These are phyloP conservation scores for Penicillium daleae DNA, from an alignment of 495 filamentous ascomycete genomes.

Conservation along the genomic window DNA sequence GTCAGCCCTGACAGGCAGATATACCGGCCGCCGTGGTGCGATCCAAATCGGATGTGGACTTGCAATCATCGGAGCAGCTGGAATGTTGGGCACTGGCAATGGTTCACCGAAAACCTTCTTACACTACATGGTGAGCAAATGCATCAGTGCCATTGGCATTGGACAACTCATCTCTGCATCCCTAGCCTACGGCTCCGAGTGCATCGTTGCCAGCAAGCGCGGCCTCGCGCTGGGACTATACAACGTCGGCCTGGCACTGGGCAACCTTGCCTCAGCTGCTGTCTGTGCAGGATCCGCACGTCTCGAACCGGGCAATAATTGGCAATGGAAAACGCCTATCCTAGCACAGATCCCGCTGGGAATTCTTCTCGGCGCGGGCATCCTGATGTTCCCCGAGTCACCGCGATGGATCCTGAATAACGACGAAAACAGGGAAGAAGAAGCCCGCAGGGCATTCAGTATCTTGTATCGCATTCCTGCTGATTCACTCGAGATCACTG, in stretches of 20 bases:
- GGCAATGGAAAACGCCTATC: conserved; percentile 40
- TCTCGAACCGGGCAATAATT: conserved; percentile 27
- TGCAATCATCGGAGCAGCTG: conserved; percentile 29
- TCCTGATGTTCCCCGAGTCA: conserved; percentile 38
- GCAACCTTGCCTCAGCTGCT: conserved; percentile 29
- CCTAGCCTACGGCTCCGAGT: conserved; percentile 35
- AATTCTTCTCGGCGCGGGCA: conserved; percentile 30
- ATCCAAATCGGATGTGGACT: conserved; percentile 30
- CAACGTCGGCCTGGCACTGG: conserved; percentile 34
- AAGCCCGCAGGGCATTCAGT: conserved; percentile 29
- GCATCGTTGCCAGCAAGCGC: conserved; percentile 33
- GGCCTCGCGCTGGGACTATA: conserved; percentile 32
- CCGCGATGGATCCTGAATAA: conserved; percentile 35
- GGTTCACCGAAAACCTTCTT: conserved; percentile 26
- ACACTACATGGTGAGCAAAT: conserved; percentile 37
- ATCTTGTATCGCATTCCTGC: conserved; percentile 28
- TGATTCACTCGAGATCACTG: conserved; percentile 23
- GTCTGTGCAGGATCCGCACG: conserved; percentile 34
- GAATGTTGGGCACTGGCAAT: conserved; percentile 31
- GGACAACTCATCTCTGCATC: conserved; percentile 29
- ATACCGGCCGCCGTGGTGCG: conserved; percentile 25
- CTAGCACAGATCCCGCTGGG: conserved; percentile 36
- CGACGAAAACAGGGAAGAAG: conserved; percentile 23
- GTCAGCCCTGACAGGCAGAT: conserved; percentile 27
- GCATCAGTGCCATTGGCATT: conserved; percentile 33